Evolutionary conservation across 2,329 filamentous ascomycete genomes (phyloP).

Genomic region (Fonsecaea multimorphosa): DNA sequence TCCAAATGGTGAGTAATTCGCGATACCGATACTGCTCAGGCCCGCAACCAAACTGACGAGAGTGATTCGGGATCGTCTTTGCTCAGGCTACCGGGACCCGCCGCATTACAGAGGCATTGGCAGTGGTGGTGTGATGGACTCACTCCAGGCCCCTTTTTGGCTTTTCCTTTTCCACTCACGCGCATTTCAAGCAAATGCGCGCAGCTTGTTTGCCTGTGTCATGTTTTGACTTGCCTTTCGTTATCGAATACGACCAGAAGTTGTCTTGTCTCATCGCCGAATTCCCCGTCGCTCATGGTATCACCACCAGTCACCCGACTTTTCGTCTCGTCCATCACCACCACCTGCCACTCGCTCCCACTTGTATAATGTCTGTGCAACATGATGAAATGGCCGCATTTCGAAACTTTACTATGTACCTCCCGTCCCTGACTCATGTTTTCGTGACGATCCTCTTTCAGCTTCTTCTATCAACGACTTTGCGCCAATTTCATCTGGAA

Average conservation of each 20-base stretch:
- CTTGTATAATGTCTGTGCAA: not conserved
- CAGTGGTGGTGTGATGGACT: not conserved
- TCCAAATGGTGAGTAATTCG: not conserved
- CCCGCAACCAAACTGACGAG: not conserved
- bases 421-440: not conserved
- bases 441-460: not conserved
- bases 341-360: not conserved
- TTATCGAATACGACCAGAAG: not conserved
- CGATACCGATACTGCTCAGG: not conserved
- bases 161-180: not conserved
- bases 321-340: not conserved
- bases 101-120: slow-evolving; percentile 3
- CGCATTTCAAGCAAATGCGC: not conserved
- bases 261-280: not conserved
- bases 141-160: not conserved
- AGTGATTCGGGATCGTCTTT: not conserved
- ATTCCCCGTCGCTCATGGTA: not conserved
- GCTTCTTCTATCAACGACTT: not conserved
- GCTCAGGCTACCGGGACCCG: slow-evolving; percentile 17
- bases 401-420: not conserved
- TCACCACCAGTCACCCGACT: slow-evolving; percentile 3
- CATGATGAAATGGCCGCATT: slow-evolving; percentile 2
- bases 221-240: not conserved
- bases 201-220: not conserved
- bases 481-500: not conserved